These are phyloP conservation scores for Yamadazyma blattariae DNA, from an alignment of 1,139 yeast genomes.

Conservation along the genomic window DNA sequence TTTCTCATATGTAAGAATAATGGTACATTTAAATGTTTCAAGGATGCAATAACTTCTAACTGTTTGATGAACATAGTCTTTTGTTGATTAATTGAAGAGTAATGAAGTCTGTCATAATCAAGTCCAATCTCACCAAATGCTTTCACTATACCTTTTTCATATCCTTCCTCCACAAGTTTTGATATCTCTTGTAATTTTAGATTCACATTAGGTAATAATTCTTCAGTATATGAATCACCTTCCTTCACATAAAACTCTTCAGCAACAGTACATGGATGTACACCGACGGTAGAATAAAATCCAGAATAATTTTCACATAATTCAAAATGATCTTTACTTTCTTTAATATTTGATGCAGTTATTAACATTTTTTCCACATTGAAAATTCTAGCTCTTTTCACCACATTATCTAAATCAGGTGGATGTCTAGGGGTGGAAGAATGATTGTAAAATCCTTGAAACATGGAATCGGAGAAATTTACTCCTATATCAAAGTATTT, in stretches of 20 bases:
- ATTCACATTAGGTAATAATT: conserved; percentile 21
- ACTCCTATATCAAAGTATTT: conserved; percentile 60
- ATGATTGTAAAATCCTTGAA: conserved; percentile 75
- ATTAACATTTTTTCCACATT: conserved; percentile 70
- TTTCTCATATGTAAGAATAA: conserved; percentile 86
- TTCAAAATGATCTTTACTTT: conserved; percentile 48
- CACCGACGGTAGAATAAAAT: conserved; percentile 78
- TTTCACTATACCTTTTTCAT: conserved; percentile 47
- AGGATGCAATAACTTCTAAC: conserved; percentile 55
- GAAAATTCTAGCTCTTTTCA: conserved; percentile 62
- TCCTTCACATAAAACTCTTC: conserved; percentile 43
- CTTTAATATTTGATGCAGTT: conserved; percentile 77
- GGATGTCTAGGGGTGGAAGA: conserved; percentile 54
- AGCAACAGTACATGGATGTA: conserved; percentile 87
- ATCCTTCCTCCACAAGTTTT: conserved; percentile 48
- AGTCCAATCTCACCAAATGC: conserved; percentile 94
- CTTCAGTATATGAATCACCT: conserved; percentile 20
- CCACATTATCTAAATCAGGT: conserved; percentile 61
- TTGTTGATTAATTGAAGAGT: conserved; percentile 69
- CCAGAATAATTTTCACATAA: conserved; percentile 28
- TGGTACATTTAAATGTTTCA: conserved; percentile 56
- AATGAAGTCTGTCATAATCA: conserved; percentile 86
- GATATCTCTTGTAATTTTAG: conserved; percentile 48
- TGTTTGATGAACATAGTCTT: conserved; percentile 65
- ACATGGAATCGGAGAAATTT: conserved; percentile 88